A percentile compares a stretch with the other conserved stretches of the same genome.
These are phyloP conservation scores for Viola pubescens DNA, from an alignment of 441 rosid species.

Conservation along the genomic window DNA sequence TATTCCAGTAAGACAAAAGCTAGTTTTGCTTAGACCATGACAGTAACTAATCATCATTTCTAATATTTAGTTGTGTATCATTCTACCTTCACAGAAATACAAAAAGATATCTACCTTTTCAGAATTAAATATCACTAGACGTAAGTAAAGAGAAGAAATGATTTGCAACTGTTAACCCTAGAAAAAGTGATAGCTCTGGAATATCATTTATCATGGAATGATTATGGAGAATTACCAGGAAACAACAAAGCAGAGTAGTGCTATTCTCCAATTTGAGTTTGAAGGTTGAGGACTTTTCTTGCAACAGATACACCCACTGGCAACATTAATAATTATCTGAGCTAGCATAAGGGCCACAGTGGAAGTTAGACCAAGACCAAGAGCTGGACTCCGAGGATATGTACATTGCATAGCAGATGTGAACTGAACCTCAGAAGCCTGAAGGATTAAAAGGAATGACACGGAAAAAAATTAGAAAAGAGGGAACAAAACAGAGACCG, in stretches of 20 bases:
- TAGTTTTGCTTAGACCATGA: no score
- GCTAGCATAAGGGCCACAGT: slow-evolving; percentile 64
- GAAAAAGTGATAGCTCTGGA: background rate
- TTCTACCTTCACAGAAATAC: no score
- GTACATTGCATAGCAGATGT: slow-evolving; percentile 41
- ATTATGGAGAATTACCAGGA: slow-evolving; percentile 52
- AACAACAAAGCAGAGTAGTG: slow-evolving; percentile 57
- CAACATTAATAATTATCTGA: slow-evolving; percentile 48
- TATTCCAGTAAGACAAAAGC: no score
- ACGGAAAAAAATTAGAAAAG: slow-evolving; percentile 5
- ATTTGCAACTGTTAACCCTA: background rate
- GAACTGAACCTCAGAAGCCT: slow-evolving; percentile 62
- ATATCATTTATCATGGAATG: background rate
- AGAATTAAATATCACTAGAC: no score
- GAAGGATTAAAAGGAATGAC: slow-evolving; percentile 7
- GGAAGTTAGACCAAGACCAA: slow-evolving; percentile 63
- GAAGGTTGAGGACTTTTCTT: slow-evolving; percentile 43
- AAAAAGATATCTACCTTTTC: no score
- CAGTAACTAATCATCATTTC: no score
- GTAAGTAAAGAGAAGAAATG: background rate
- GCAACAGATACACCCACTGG: slow-evolving; percentile 84
- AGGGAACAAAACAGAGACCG: background rate
- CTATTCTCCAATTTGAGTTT: slow-evolving; percentile 47
- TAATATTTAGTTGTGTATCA: no score
- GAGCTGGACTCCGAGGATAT: slow-evolving; percentile 71